These are phyloP conservation scores for Dryas octopetala DNA, from an alignment of 306 rosid genomes.

Conservation along the genomic window DNA sequence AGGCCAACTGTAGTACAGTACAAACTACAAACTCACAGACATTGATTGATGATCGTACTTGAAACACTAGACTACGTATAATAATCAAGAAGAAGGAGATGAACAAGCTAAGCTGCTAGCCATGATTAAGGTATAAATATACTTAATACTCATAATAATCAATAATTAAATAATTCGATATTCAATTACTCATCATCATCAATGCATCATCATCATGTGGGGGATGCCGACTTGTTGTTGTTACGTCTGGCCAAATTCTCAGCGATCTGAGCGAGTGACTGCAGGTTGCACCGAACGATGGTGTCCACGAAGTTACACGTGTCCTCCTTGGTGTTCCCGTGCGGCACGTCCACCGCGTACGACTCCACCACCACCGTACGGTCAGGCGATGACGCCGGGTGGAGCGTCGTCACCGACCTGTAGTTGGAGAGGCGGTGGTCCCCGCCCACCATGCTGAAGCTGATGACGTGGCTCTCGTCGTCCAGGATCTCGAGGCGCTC, in stretches of 20 bases:
- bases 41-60: too few relatives aligned
- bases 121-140: too few relatives aligned
- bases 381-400: slow-evolving; percentile 24
- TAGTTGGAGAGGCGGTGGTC: slow-evolving; percentile 87
- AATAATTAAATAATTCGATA: neutral
- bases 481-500: slow-evolving; percentile 93
- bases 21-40: too few relatives aligned
- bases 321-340: slow-evolving; percentile 82
- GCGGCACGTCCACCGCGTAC: slow-evolving; percentile 92
- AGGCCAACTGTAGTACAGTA: too few relatives aligned
- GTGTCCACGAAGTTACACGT: slow-evolving; percentile 81
- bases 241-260: slow-evolving; percentile 48
- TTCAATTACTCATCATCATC: neutral
- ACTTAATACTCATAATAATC: neutral
- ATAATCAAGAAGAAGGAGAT: too few relatives aligned
- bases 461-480: slow-evolving; percentile 82
- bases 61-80: too few relatives aligned
- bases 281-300: slow-evolving; percentile 90
- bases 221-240: neutral
- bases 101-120: too few relatives aligned
- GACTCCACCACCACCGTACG: slow-evolving; percentile 84
- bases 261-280: slow-evolving; percentile 76
- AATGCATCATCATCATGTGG: neutral
- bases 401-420: slow-evolving; percentile 85
- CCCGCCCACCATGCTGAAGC: slow-evolving; percentile 93